Evolutionary conservation across 1,284 basidiomycete species (phyloP).

Genomic region (Ceraceosorus bombacis): DNA sequence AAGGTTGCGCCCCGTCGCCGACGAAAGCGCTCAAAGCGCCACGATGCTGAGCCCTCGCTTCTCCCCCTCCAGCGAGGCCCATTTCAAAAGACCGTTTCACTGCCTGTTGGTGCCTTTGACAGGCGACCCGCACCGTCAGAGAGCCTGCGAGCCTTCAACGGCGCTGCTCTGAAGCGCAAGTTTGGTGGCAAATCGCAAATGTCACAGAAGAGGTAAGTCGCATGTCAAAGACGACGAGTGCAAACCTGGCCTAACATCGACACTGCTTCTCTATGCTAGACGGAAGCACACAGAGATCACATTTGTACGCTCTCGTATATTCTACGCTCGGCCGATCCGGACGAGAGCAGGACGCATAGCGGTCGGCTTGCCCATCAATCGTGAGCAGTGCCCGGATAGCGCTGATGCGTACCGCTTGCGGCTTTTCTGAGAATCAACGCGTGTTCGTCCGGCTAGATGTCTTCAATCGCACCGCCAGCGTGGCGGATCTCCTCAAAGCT

Average conservation of each 20-base stretch:
- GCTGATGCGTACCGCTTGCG: not conserved
- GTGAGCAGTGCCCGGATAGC: constrained; percentile 48
- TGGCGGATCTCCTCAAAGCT: constrained; percentile 38
- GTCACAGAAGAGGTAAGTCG: constrained; percentile 14
- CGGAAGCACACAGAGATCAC: constrained; percentile 53
- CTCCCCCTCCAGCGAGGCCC: no score
- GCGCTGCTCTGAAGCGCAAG: no score
- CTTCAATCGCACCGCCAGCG: constrained; percentile 12
- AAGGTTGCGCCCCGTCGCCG: no score
- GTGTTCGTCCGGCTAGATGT: constrained; percentile 6
- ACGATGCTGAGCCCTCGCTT: no score
- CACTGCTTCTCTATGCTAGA: constrained; percentile 8
- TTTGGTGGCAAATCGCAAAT: not conserved
- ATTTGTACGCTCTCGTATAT: constrained; percentile 58
- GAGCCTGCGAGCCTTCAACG: no score
- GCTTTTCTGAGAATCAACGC: not conserved
- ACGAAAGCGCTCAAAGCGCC: no score
- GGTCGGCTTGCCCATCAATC: constrained; percentile 63
- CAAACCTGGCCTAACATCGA: constrained; percentile 11
- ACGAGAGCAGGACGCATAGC: constrained; percentile 52
- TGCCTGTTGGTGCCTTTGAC: no score
- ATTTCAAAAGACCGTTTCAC: no score
- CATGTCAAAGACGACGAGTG: constrained; percentile 5
- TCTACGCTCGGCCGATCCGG: constrained; percentile 61
- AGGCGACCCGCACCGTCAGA: no score